Conservation (phyloP, 495 filamentous ascomycete genomes). For the Aspergillus biplanus region DNA sequence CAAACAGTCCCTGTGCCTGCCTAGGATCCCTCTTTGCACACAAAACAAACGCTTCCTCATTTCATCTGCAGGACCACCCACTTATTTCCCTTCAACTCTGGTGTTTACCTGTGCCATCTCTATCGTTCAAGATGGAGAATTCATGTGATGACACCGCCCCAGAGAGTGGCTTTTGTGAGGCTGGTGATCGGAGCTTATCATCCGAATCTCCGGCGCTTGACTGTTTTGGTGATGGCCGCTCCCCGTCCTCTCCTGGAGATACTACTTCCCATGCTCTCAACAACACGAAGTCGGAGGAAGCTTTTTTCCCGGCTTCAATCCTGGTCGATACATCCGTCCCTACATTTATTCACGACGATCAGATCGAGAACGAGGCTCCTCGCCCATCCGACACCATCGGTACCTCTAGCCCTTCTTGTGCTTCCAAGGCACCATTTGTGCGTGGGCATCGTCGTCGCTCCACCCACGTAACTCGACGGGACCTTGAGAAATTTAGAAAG, state of each 20-base stretch:
- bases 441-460: slow-evolving; percentile 53
- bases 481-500: slow-evolving; percentile 50
- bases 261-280: slow-evolving; percentile 11
- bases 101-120: not conserved
- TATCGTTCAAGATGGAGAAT: slow-evolving; percentile 13
- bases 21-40: slow-evolving; percentile 9
- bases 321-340: not conserved
- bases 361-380: slow-evolving; percentile 21
- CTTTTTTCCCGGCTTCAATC: slow-evolving; percentile 2
- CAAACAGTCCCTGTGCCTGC: slow-evolving; percentile 14
- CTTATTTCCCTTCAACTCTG: slow-evolving; percentile 7
- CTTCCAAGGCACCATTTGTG: slow-evolving; percentile 45
- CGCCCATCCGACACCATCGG: slow-evolving; percentile 43
- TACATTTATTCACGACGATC: not conserved
- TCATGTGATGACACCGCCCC: slow-evolving; percentile 14
- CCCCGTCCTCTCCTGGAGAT: slow-evolving; percentile 7
- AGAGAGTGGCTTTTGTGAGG: slow-evolving; percentile 18
- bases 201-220: slow-evolving; percentile 33
- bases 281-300: slow-evolving; percentile 10
- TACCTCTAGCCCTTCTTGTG: slow-evolving; percentile 34
- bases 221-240: slow-evolving; percentile 26
- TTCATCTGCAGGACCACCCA: slow-evolving; percentile 3
- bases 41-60: not conserved
- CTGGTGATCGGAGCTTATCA: slow-evolving; percentile 22
- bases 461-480: slow-evolving; percentile 49